Percentiles rank a stretch among this genome's conserved stretches.
phyloP scores from a whole-genome alignment of 2,329 filamentous ascomycete genomes.

The Thielaviopsis musarum region DNA sequence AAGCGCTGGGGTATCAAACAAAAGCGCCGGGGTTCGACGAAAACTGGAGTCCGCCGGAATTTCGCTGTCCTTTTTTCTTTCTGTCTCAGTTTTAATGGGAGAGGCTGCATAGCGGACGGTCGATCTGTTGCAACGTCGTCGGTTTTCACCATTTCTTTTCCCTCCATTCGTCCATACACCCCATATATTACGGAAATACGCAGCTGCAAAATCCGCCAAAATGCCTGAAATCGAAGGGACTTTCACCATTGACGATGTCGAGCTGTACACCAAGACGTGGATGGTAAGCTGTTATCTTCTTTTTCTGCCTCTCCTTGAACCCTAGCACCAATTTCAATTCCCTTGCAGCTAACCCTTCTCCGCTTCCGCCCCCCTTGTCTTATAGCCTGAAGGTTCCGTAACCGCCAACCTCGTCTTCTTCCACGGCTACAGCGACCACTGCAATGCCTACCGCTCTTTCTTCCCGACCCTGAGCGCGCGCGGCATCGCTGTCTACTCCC shows the following conservation, averaged over 20 bases:
- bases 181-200: background rate
- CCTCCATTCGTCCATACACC: background rate
- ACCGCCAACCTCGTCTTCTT: slow-evolving; percentile 65
- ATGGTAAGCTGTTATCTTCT: slow-evolving; percentile 29
- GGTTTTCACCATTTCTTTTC: background rate
- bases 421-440: slow-evolving; percentile 81
- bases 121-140: too few species aligned
- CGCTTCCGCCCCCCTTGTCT: background rate
- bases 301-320: background rate
- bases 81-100: background rate
- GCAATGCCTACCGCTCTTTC: slow-evolving; percentile 59
- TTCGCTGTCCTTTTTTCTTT: background rate
- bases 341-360: background rate
- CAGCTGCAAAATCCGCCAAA: background rate
- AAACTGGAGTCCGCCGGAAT: background rate
- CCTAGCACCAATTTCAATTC: background rate
- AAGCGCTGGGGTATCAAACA: background rate
- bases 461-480: slow-evolving; percentile 52
- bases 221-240: slow-evolving; percentile 29
- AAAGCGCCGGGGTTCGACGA: background rate
- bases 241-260: slow-evolving; percentile 27
- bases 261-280: slow-evolving; percentile 41
- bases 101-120: too few species aligned
- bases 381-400: slow-evolving; percentile 35
- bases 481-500: slow-evolving; percentile 59